Percentiles rank a stretch among this genome's conserved stretches.
phyloP scores from a whole-genome alignment of 345 rosid genomes.

The Xanthoceras sorbifolium region DNA sequence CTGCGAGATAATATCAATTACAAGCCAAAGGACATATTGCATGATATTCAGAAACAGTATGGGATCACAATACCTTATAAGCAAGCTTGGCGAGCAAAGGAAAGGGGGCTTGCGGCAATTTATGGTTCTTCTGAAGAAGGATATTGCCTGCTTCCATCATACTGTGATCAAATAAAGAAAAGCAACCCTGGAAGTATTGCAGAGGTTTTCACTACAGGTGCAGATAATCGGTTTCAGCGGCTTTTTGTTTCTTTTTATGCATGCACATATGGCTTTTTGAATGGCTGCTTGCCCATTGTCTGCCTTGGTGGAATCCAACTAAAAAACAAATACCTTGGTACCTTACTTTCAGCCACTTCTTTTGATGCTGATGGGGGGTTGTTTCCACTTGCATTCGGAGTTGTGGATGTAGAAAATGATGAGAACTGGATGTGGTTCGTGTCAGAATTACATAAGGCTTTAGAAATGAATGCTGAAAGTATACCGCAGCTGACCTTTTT shows the following conservation, averaged over 20 bases:
- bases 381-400: conserved; percentile 61
- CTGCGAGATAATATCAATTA: conserved; percentile 46
- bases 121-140: conserved; percentile 71
- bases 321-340: conserved; percentile 59
- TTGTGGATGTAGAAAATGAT: conserved; percentile 51
- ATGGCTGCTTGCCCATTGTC: conserved; percentile 55
- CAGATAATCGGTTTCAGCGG: conserved; percentile 51
- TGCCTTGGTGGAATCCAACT: conserved; percentile 51
- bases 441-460: conserved; percentile 53
- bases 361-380: conserved; percentile 59
- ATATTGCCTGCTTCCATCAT: conserved; percentile 49
- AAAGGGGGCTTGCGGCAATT: conserved; percentile 59
- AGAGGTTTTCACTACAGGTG: conserved; percentile 46
- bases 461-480: conserved; percentile 38
- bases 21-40: conserved; percentile 64
- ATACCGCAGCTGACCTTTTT: conserved; percentile 44
- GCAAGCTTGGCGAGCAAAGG: conserved; percentile 72
- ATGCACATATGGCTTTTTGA: conserved; percentile 48
- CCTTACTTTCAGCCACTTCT: conserved; percentile 53
- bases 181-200: conserved; percentile 53
- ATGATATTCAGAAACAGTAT: conserved; percentile 50
- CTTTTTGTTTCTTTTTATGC: conserved; percentile 49
- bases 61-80: conserved; percentile 58
- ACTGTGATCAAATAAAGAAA: conserved; percentile 51
- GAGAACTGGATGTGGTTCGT: conserved; percentile 62